Conservation (phyloP, 129 eudicot species). For the Helichrysum umbraculigerum region DNA sequence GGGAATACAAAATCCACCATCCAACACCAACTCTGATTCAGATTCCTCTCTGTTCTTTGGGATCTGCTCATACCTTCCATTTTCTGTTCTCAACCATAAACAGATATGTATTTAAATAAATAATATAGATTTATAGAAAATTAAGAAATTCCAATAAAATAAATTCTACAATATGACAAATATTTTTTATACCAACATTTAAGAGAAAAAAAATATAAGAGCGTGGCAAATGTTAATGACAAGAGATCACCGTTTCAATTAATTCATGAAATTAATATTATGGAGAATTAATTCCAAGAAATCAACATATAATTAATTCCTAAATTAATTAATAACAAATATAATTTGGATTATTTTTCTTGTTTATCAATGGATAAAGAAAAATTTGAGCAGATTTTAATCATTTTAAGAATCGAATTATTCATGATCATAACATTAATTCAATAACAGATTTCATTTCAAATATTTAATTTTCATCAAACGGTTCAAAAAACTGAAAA, state of each 20-base stretch:
- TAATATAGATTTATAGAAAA: background rate
- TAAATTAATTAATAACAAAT: too few relatives aligned
- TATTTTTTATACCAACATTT: background rate
- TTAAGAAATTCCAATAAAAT: background rate
- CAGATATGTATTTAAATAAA: background rate
- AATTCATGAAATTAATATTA: too few relatives aligned
- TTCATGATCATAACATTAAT: background rate
- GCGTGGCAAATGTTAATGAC: too few relatives aligned
- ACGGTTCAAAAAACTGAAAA: too few relatives aligned
- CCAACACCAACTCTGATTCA: conserved; percentile 44
- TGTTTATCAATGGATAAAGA: too few relatives aligned
- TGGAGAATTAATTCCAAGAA: too few relatives aligned
- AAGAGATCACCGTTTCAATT: too few relatives aligned
- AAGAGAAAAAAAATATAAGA: background rate
- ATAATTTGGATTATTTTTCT: background rate
- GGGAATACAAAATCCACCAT: conserved; percentile 72
- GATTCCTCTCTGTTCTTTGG: conserved; percentile 31
- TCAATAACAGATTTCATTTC: background rate
- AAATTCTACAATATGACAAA: background rate
- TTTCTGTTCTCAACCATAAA: conserved; percentile 37
- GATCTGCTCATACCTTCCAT: conserved; percentile 44
- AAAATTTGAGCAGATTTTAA: background rate
- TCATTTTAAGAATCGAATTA: too few relatives aligned
- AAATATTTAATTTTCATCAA: too few relatives aligned
- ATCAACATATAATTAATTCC: too few relatives aligned